A percentile compares a stretch with the other conserved stretches of the same genome.
phyloP scores from a whole-genome alignment of 169 alveolate genomes.

The Plasmodium ovale region DNA sequence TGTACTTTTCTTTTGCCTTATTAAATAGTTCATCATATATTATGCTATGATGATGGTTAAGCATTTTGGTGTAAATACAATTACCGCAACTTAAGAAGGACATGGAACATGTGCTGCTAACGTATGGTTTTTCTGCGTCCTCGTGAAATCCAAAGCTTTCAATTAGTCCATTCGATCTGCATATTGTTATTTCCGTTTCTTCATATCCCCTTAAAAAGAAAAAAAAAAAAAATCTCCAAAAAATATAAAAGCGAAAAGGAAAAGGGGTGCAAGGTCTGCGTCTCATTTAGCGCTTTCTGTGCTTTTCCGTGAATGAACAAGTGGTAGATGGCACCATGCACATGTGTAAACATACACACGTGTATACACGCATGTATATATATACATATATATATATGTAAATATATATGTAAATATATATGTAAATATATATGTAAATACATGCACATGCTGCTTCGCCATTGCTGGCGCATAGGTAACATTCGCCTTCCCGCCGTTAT shows the following conservation, averaged over 20 bases:
- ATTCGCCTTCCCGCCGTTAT: too few species aligned
- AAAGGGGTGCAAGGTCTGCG: background rate
- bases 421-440: background rate
- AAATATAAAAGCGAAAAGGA: background rate
- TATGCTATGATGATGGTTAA: slow-evolving; percentile 55
- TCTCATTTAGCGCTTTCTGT: background rate
- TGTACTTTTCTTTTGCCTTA: slow-evolving; percentile 30
- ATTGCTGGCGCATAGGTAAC: too few species aligned
- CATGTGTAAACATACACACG: background rate
- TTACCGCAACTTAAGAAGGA: slow-evolving; percentile 48
- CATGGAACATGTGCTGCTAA: slow-evolving; percentile 13
- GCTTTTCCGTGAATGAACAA: background rate
- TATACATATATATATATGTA: background rate
- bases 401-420: background rate
- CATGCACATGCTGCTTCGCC: background rate
- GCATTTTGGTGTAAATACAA: slow-evolving; percentile 56
- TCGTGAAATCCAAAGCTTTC: slow-evolving; percentile 33
- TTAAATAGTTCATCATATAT: slow-evolving; percentile 46
- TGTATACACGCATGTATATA: background rate
- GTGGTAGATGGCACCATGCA: background rate
- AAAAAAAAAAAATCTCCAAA: slow-evolving; percentile 1
- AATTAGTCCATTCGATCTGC: slow-evolving; percentile 46
- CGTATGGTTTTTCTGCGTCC: slow-evolving; percentile 19
- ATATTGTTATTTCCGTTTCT: slow-evolving; percentile 63
- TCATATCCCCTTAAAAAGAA: slow-evolving; percentile 54